Conservation (phyloP, 345 rosid species). For the Acer campestre region DNA sequence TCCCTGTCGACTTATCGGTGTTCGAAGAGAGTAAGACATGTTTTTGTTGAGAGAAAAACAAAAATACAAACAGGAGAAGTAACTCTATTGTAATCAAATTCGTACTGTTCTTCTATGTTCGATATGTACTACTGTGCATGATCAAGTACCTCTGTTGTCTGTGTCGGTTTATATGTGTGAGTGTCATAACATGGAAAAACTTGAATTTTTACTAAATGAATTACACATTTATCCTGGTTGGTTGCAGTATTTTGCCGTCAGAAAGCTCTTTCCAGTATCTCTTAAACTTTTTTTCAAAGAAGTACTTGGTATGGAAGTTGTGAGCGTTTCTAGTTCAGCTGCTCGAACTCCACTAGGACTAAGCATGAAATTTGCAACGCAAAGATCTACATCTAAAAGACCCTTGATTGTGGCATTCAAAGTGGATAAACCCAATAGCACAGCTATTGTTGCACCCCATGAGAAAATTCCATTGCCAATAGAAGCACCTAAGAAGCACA, state of each 20-base stretch:
- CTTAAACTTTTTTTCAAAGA: background rate
- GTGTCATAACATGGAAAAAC: slow-evolving; percentile 4
- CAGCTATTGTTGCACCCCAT: slow-evolving; percentile 47
- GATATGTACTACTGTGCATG: background rate
- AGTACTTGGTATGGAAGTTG: slow-evolving; percentile 77
- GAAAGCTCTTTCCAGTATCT: slow-evolving; percentile 1
- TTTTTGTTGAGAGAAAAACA: background rate
- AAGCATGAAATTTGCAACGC: slow-evolving; percentile 40
- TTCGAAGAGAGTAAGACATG: background rate
- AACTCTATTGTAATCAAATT: background rate
- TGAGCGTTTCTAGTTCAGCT: slow-evolving; percentile 81
- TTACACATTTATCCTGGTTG: slow-evolving; percentile 3
- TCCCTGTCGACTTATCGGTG: background rate
- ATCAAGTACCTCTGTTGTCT: background rate
- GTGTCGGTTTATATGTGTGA: background rate
- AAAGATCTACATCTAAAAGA: slow-evolving; percentile 42
- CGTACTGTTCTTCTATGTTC: too few species aligned
- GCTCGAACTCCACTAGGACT: slow-evolving; percentile 68
- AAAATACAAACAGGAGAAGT: background rate
- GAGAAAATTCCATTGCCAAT: slow-evolving; percentile 52
- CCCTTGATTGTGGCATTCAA: slow-evolving; percentile 72
- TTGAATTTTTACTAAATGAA: slow-evolving; percentile 16
- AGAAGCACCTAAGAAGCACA: slow-evolving; percentile 44
- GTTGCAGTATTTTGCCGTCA: slow-evolving; percentile 27
- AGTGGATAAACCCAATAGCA: slow-evolving; percentile 50